These are phyloP conservation scores for Colletotrichum sp. DNA, from an alignment of 2,329 filamentous ascomycete genomes.

Conservation along the genomic window DNA sequence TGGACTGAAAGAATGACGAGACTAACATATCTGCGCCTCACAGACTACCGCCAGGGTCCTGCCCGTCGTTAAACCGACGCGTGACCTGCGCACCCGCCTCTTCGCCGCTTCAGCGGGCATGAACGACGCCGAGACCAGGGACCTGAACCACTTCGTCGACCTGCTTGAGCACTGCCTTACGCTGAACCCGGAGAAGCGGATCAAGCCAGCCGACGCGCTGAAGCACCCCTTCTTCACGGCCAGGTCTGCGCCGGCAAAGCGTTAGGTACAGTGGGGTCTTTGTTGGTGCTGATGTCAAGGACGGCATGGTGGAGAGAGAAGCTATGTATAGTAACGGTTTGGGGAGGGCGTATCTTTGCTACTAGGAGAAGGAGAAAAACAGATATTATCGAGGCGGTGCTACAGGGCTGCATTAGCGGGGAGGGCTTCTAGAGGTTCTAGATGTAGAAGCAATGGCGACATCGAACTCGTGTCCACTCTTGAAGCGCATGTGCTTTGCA, in stretches of 20 bases:
- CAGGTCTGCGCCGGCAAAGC: conserved; percentile 31
- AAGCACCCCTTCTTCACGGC: conserved; percentile 84
- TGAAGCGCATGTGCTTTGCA: background rate
- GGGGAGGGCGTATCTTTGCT: background rate
- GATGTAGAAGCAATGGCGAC: background rate
- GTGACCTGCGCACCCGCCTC: conserved; percentile 83
- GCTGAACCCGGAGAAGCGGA: conserved; percentile 90
- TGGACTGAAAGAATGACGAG: background rate
- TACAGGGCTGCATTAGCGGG: background rate
- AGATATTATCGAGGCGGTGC: background rate
- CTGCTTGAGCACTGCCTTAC: conserved; percentile 86
- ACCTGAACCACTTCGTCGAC: conserved; percentile 85
- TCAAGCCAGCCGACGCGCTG: conserved; percentile 84
- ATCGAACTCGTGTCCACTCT: background rate
- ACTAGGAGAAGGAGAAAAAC: background rate
- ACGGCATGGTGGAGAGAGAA: background rate
- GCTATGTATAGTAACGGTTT: background rate
- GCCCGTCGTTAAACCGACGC: conserved; percentile 74
- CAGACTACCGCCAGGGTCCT: conserved; percentile 73
- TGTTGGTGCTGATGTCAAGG: background rate
- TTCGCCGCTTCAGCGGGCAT: conserved; percentile 76
- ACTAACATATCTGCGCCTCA: conserved; percentile 23
- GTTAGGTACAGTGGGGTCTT: conserved; percentile 17
- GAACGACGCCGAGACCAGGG: conserved; percentile 74
- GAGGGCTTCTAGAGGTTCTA: background rate